Conservation (phyloP, 148 eudicot species). For the Rhododendron ovatum region DNA sequence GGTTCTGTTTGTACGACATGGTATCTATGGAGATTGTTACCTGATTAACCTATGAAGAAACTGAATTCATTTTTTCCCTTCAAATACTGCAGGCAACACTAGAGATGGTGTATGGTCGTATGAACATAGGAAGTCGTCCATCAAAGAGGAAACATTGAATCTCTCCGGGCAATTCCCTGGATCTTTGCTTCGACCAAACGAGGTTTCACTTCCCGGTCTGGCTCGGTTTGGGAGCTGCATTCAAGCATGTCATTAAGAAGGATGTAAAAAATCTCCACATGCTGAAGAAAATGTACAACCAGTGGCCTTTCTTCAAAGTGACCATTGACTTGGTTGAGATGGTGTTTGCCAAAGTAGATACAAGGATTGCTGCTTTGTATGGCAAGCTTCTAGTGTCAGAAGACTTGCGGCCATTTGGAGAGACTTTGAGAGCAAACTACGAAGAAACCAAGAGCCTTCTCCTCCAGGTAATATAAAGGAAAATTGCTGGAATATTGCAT, state of each 20-base stretch:
- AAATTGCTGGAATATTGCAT: neutral
- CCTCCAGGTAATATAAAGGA: conserved; percentile 49
- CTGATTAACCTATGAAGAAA: neutral
- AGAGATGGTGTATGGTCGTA: conserved; percentile 77
- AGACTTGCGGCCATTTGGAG: conserved; percentile 55
- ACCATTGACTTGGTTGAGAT: conserved; percentile 84
- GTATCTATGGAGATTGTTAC: neutral
- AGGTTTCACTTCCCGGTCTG: conserved; percentile 90
- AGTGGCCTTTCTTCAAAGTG: conserved; percentile 85
- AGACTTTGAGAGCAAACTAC: conserved; percentile 52
- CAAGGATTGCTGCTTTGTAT: conserved; percentile 77
- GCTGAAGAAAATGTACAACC: conserved; percentile 80
- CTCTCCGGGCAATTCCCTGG: conserved; percentile 95
- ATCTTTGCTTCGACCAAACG: conserved; percentile 90
- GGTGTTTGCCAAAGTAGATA: conserved; percentile 92
- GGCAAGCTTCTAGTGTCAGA: conserved; percentile 76
- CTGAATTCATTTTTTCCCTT: neutral
- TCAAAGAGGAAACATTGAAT: conserved; percentile 83
- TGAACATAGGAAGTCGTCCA: conserved; percentile 92
- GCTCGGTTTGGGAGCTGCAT: conserved; percentile 84
- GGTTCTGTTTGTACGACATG: neutral
- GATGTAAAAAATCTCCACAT: conserved; percentile 55
- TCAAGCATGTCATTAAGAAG: conserved; percentile 54
- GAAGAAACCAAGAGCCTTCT: conserved; percentile 59
- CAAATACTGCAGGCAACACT: conserved; percentile 60